Conservation (phyloP, 345 rosid genomes). For the Brassica juncea region DNA sequence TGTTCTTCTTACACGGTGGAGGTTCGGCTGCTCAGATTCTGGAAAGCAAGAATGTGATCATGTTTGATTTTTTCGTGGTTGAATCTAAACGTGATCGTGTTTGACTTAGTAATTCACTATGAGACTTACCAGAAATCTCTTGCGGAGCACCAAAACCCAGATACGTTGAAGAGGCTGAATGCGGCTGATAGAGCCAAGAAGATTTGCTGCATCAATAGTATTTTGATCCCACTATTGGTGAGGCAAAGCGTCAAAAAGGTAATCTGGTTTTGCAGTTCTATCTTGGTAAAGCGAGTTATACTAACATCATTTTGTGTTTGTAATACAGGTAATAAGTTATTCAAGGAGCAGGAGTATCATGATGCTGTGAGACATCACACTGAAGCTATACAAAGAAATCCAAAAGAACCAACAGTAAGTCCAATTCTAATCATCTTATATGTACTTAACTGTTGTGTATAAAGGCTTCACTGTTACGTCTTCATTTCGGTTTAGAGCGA, state of each 20-base stretch:
- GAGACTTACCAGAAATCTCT: constrained; percentile 42
- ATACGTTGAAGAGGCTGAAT: constrained; percentile 80
- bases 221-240: constrained; percentile 80
- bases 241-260: constrained; percentile 98
- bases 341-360: constrained; percentile 89
- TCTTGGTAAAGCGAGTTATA: background rate
- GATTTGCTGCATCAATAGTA: constrained; percentile 81
- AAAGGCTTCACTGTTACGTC: background rate
- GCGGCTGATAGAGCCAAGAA: constrained; percentile 68
- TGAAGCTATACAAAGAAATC: constrained; percentile 84
- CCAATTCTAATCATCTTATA: background rate
- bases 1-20: no score
- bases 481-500: background rate
- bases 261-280: background rate
- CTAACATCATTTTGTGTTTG: background rate
- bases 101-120: no score
- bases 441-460: background rate
- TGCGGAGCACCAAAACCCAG: constrained; percentile 97
- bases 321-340: constrained; percentile 75
- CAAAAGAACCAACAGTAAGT: constrained; percentile 69
- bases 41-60: no score
- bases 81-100: no score
- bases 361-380: constrained; percentile 87
- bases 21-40: no score
- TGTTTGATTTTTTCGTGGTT: no score